Base-by-base conservation (phyloP, 306 rosid species). In the Senna siamea region DNA sequence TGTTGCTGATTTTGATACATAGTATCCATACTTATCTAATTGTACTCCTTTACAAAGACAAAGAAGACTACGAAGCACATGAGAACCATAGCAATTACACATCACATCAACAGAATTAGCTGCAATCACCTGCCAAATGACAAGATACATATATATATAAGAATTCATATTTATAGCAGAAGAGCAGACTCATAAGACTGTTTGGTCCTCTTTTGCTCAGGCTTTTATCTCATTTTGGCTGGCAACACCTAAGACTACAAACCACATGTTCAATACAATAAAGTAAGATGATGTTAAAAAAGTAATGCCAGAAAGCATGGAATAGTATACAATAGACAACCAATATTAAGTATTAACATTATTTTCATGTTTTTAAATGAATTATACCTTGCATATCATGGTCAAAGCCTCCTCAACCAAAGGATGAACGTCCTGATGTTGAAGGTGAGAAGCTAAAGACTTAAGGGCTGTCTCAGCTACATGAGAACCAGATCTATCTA, bases 401-500 rank as follows among this genome's bases (percentile, higher is more conserved):
- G 88, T 76, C 66, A 94, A 80, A 64, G 95, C 80, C 58, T 92
- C 95, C 79, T 91, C 92, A 3, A 87, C 54, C 55, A 77, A 66
- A 75, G 82, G 69, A 76, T 69, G 78, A 38, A 7, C 76, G 0
- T 88, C 89, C 0, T 78, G 9, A 17, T 88, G 79, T 59, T 88
- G 89, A 66, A 89, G 90, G 83, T 89, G 96, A 76, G 55, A 32
- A 15, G 89, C 70, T 19, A 91, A 78, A 65, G 95, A 85, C 78
- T 79, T 86, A 35, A 94, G 75, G 48, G 95, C 89, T 10, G 92
- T 72, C 85, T 94, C 93, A 15, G 89, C 99, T 7, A 94, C 97
- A 62, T 89, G 97, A 75, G 97, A 94, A 57, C 99, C 99, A 10
- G 96, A 87, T 66, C 90, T 83, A 73, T 94, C 99, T 93, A 83